Evolutionary conservation across 106 monocot genomes (phyloP), one percentile per base, ranked within the genome.

Genomic region (Triglochin maritima): DNA sequence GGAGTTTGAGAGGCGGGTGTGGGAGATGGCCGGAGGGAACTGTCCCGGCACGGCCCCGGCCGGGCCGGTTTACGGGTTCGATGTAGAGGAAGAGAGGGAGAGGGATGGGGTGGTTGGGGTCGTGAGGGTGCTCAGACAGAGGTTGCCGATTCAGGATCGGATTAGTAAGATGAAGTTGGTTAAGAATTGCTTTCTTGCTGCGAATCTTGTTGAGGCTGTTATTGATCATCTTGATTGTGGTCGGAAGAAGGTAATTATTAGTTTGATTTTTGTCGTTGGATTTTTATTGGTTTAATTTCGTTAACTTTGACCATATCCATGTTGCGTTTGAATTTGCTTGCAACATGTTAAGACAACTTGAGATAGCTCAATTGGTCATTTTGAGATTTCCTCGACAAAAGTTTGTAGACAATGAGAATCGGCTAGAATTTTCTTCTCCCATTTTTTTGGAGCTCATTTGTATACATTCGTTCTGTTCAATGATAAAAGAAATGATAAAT

Each of bases 111-210:
- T 98, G 75, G 72, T 85, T 12, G 77, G 71, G 29, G 12, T 82
- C 9, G 69, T 84, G 42, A 70, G 81, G 66, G 71, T 79, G 11
- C 68, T 98, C 65, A 43, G 96, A 52, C 82, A 81, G 9, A 64
- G 82, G 49, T 49, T 98, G 47, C 85, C 86, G 79, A 89, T 98
- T 2, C 83, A 85, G 65, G 96, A 98, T 63, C 72, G 88, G 53
- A 52, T 98, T 14, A 72, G 60, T 9, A 83, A 77, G 78, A 82
- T 98, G 86, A 91, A 88, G 79, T 69, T 91, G 47, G 86, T 81
- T 4, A 88, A 81, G 79, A 98, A 92, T 53, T 98, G 96, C 80
- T 98, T 98, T 76, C 44, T 84, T 56, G 91, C 88, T 4, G 69
- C 74, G 60, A 86, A 98, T 7, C 70, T 88, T 59, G 82, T 98